Percentiles rank a stretch among this genome's conserved stretches.
These are phyloP conservation scores for Exobasidium cylindrosporum DNA, from an alignment of 1,284 basidiomycete genomes.

Conservation along the genomic window DNA sequence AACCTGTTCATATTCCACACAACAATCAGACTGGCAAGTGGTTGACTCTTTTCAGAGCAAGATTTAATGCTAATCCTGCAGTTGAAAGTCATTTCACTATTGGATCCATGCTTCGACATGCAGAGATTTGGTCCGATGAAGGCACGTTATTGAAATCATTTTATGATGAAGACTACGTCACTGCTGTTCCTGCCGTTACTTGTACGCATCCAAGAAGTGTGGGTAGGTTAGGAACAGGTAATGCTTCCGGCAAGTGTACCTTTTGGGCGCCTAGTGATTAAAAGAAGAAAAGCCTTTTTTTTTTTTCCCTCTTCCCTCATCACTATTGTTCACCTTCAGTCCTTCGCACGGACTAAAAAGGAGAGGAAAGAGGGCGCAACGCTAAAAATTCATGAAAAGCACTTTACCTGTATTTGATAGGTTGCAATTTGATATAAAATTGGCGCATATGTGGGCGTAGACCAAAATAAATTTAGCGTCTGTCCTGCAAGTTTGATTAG, in stretches of 20 bases:
- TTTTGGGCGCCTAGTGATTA: conserved; percentile 10
- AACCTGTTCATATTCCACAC: conserved; percentile 34
- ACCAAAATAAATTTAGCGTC: too few relatives aligned
- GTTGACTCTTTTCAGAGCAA: conserved; percentile 52
- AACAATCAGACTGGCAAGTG: conserved; percentile 55
- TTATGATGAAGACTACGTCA: conserved; percentile 48
- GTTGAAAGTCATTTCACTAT: conserved; percentile 46
- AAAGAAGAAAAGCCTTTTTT: too few relatives aligned
- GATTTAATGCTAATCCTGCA: conserved; percentile 40
- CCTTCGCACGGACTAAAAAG: too few relatives aligned
- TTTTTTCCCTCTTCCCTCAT: too few relatives aligned
- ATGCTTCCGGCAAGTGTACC: conserved; percentile 14
- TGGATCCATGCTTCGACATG: conserved; percentile 47
- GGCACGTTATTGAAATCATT: conserved; percentile 39
- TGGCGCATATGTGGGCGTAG: too few relatives aligned
- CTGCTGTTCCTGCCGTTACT: conserved; percentile 50
- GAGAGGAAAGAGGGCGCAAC: too few relatives aligned
- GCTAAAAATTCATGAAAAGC: too few relatives aligned
- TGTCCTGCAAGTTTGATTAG: too few relatives aligned
- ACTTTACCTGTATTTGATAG: too few relatives aligned
- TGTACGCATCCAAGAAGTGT: conserved; percentile 39
- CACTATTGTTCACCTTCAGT: too few relatives aligned
- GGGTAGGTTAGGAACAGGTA: conserved; percentile 12
- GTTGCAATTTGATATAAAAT: too few relatives aligned
- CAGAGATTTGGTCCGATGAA: conserved; percentile 39